A percentile compares a stretch with the other conserved stretches of the same genome.
Evolutionary conservation across 768 basidiomycete species (phyloP).

Genomic region (Symmetrospora coprosmae): DNA sequence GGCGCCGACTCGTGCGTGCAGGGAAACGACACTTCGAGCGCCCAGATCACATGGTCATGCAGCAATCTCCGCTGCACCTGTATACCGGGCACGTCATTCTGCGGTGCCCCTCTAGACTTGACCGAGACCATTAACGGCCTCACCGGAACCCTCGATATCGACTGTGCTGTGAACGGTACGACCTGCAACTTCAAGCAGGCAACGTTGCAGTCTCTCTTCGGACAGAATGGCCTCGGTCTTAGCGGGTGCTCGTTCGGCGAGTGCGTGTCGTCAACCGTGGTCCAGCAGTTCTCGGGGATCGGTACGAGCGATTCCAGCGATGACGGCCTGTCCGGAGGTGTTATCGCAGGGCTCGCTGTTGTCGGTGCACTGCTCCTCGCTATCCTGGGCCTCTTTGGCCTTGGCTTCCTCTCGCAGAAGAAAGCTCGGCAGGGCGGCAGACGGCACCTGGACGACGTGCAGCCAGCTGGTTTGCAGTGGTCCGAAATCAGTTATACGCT

Average conservation of each 20-base stretch:
- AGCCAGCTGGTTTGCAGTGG: slow-evolving; percentile 13
- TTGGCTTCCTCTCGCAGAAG: slow-evolving; percentile 52
- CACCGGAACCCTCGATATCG: slow-evolving; percentile 51
- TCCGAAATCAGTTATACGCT: slow-evolving; percentile 13
- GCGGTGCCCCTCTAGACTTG: slow-evolving; percentile 44
- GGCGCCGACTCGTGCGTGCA: slow-evolving; percentile 57
- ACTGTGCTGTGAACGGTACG: slow-evolving; percentile 46
- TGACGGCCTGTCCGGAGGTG: slow-evolving; percentile 51
- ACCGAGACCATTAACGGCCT: slow-evolving; percentile 50
- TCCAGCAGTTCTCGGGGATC: slow-evolving; percentile 43
- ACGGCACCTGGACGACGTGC: neutral
- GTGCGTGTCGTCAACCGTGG: slow-evolving; percentile 66
- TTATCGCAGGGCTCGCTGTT: slow-evolving; percentile 78
- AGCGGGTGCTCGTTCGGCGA: slow-evolving; percentile 71
- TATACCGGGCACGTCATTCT: slow-evolving; percentile 55
- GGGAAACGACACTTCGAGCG: slow-evolving; percentile 36
- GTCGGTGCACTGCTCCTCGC: slow-evolving; percentile 54
- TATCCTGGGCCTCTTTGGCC: slow-evolving; percentile 48
- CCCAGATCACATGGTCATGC: slow-evolving; percentile 49
- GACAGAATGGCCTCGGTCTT: slow-evolving; percentile 55
- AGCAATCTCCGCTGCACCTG: slow-evolving; percentile 62
- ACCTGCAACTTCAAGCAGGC: slow-evolving; percentile 65
- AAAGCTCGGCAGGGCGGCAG: slow-evolving; percentile 44
- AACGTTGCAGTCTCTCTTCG: slow-evolving; percentile 56
- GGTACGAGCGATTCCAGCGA: slow-evolving; percentile 27